These are phyloP conservation scores for Epichloe festucae DNA, from an alignment of 2,329 filamentous ascomycete genomes.

Conservation along the genomic window DNA sequence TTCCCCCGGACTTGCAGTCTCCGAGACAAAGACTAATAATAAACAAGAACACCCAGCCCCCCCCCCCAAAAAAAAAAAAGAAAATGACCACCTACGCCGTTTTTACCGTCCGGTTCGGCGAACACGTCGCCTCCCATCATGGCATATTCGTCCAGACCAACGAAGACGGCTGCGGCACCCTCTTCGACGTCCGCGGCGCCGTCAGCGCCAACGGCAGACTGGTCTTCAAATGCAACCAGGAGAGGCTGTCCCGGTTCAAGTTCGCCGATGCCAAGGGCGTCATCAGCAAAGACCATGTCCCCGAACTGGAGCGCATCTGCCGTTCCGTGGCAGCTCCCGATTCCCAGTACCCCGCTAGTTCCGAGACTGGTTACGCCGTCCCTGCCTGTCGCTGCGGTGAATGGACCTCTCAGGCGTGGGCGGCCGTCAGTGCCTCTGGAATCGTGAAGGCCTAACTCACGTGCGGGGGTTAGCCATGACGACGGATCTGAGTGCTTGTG, in stretches of 20 bases:
- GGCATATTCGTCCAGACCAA: conserved; percentile 5
- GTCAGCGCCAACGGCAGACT: conserved; percentile 2
- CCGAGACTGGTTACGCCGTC: background rate
- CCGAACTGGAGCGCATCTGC: conserved; percentile 2
- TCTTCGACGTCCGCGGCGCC: conserved; percentile 4
- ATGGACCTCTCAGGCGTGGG: conserved; percentile 2
- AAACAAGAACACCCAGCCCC: background rate
- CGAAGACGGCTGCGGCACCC: conserved; percentile 3
- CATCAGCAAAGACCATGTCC: background rate
- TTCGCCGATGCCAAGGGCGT: background rate
- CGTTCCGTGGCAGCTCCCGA: background rate
- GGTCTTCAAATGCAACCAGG: background rate
- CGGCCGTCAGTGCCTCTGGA: background rate
- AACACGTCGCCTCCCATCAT: background rate
- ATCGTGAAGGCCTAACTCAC: conserved; percentile 14
- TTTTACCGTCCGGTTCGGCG: conserved; percentile 2
- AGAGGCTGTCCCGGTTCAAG: conserved; percentile 2
- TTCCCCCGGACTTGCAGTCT: too few relatives aligned
- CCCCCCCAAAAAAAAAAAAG: background rate
- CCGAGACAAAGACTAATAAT: background rate
- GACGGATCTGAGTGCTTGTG: too few relatives aligned
- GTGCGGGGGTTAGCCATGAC: too few relatives aligned
- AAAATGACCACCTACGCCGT: background rate
- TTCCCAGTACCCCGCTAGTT: background rate
- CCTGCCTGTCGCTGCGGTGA: conserved; percentile 4